Evolutionary conservation across 768 basidiomycete species (phyloP), one percentile per base, ranked within the genome.

Genomic region (Mycena indigotica): DNA sequence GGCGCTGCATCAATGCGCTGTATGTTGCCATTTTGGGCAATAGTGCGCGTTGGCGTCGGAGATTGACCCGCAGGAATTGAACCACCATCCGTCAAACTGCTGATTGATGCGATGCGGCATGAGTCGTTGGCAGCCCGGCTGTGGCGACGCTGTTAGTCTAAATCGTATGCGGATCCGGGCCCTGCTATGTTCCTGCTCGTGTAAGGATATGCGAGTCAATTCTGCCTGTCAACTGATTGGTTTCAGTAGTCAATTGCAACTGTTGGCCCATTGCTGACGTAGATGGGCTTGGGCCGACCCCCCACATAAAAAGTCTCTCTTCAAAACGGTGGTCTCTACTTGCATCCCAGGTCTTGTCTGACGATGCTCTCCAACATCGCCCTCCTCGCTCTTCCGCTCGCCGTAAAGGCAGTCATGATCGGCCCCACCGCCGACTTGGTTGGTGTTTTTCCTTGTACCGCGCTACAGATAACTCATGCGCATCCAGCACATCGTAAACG

Each of bases 401-500:
- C 32, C n/a, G n/a, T n/a, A 35, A 17, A 8, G 32, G 32, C 32
- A 17, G 32, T 17, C 17, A 35, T 8, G 10, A 35, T 35, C 17
- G 32, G 32, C 32, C 32, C 32, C 17, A 35, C 32, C 32, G 32
- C 32, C 10, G 32, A 35, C 17, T 17, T 35, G 32, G 32, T 35
- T 35, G 10, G 32, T 35, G 32, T 17, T 8, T 17, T 35, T 8
- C 17, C 32, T 8, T 17, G 10, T 35, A 8, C 32, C 32, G 10
- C 8, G 8, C 32, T 35, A 8, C 17, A 35, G 32, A 8, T 35
- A 8, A 35, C 8, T 35, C 32, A 35, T 35, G n/a, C n/a, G n/a
- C n/a, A n/a, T 17, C 10, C 17, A 35, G 32, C 32, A 68, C 50
- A 65, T 77, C 38, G 57, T 60, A 19, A 77, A 77, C 63, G 68